A percentile compares a stretch with the other conserved stretches of the same genome.
Evolutionary conservation across 2,329 filamentous ascomycete genomes (phyloP).

Genomic region (Fonsecaea monophora): DNA sequence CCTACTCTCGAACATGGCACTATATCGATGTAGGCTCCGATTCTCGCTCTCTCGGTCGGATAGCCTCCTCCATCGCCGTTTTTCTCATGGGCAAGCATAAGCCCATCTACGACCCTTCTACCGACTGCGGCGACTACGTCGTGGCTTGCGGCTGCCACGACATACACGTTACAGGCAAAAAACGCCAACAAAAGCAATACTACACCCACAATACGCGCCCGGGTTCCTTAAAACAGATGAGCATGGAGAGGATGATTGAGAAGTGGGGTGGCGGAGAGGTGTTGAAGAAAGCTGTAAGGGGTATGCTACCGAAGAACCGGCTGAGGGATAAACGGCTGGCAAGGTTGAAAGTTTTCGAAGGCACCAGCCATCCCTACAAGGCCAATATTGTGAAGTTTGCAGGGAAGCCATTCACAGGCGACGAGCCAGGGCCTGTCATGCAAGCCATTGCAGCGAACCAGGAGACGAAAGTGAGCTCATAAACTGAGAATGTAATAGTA

Average conservation of each 20-base stretch:
- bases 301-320: slow-evolving; percentile 98
- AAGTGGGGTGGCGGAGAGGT: slow-evolving; percentile 95
- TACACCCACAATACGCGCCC: slow-evolving; percentile 93
- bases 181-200: slow-evolving; percentile 93
- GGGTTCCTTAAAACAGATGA: slow-evolving; percentile 83
- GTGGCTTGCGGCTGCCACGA: slow-evolving; percentile 89
- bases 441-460: slow-evolving; percentile 34
- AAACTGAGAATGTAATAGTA: slow-evolving; percentile 6
- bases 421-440: slow-evolving; percentile 28
- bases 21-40: slow-evolving; percentile 75
- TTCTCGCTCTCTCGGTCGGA: slow-evolving; percentile 48
- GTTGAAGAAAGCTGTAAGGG: slow-evolving; percentile 86
- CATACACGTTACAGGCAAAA: slow-evolving; percentile 86
- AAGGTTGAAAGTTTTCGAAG: slow-evolving; percentile 93
- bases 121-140: slow-evolving; percentile 98
- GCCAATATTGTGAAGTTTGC: slow-evolving; percentile 79
- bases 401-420: slow-evolving; percentile 53
- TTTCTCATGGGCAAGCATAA: slow-evolving; percentile 93
- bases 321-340: slow-evolving; percentile 85
- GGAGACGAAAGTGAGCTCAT: slow-evolving; percentile 15
- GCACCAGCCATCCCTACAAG: slow-evolving; percentile 89
- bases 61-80: slow-evolving; percentile 56
- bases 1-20: slow-evolving; percentile 97
- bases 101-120: slow-evolving; percentile 94
- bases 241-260: slow-evolving; percentile 91